phyloP scores from a whole-genome alignment of 2,329 filamentous ascomycete species.

The Pyricularia grisea region DNA sequence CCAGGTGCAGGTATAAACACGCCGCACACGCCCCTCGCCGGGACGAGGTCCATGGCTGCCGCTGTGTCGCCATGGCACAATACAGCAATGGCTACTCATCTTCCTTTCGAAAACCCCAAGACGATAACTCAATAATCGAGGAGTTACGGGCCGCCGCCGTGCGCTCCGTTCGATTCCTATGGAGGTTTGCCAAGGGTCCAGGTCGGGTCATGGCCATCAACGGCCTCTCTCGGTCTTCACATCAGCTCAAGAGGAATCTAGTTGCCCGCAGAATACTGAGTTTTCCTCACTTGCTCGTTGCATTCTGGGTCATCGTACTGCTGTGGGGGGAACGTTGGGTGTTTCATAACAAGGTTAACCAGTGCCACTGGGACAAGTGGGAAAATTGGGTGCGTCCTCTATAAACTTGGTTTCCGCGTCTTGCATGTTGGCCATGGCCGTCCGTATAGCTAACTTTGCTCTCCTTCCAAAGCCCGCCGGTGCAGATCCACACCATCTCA shows the following conservation, averaged over 20 bases:
- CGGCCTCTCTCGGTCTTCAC: constrained; percentile 18
- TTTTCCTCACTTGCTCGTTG: constrained; percentile 58
- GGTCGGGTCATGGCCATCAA: constrained; percentile 25
- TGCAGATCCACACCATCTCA: constrained; percentile 72
- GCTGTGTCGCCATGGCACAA: constrained; percentile 23
- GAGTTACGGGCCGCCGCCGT: constrained; percentile 21
- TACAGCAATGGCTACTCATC: constrained; percentile 22
- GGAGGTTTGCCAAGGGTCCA: constrained; percentile 31
- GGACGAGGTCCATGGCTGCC: constrained; percentile 16
- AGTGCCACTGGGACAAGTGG: constrained; percentile 79
- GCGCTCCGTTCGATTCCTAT: constrained; percentile 20
- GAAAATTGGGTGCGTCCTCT: constrained; percentile 70
- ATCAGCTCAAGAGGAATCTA: constrained; percentile 34
- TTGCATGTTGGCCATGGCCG: background rate
- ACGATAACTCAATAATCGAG: constrained; percentile 25
- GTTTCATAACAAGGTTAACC: constrained; percentile 60
- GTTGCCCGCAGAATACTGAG: constrained; percentile 42
- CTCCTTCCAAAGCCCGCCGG: constrained; percentile 52
- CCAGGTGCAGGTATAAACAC: background rate
- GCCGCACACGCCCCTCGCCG: background rate
- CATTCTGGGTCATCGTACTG: constrained; percentile 67
- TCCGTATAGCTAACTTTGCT: background rate
- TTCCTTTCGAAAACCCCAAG: constrained; percentile 14
- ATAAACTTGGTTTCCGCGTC: background rate
- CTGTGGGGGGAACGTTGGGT: constrained; percentile 79